A percentile compares a stretch with the other conserved stretches of the same genome.
Conservation (phyloP, 2,329 filamentous ascomycete genomes). For the Cercospora sp. region DNA sequence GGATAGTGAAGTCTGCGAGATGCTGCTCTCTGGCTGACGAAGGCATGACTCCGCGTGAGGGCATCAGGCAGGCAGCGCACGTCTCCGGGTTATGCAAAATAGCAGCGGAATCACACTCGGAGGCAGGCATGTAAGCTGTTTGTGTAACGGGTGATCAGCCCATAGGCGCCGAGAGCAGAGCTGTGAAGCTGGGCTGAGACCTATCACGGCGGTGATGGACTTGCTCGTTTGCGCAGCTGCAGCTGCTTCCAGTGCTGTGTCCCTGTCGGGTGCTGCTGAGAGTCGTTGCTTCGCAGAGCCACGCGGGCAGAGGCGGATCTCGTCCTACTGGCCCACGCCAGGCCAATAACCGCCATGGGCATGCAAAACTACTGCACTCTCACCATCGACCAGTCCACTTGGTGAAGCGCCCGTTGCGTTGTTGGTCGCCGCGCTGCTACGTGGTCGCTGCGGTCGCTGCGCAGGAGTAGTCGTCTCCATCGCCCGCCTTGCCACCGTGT, state of each 20-base stretch:
- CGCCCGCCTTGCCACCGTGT: background rate
- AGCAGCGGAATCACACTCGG: background rate
- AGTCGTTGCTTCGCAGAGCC: background rate
- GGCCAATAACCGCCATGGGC: constrained; percentile 10
- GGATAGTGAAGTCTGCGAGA: background rate
- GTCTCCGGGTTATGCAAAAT: background rate
- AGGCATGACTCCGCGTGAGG: background rate
- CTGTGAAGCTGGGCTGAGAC: background rate
- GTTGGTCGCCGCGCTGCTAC: background rate
- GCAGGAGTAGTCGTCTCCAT: background rate
- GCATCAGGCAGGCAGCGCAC: background rate
- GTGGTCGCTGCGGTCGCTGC: background rate
- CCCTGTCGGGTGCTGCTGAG: no score
- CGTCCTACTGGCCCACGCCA: constrained; percentile 16
- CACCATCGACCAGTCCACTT: constrained; percentile 11
- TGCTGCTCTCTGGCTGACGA: background rate
- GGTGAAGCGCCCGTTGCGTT: constrained; percentile 5
- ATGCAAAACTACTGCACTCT: constrained; percentile 19
- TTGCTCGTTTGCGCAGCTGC: background rate
- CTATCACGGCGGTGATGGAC: background rate
- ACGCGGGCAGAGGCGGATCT: constrained; percentile 8
- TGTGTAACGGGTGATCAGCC: constrained; percentile 16
- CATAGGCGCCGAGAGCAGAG: constrained; percentile 11
- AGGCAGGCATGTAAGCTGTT: background rate
- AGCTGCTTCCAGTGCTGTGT: no score